These are phyloP conservation scores for Kodamaea jinghongensis DNA, from an alignment of 805 yeast genomes.

Conservation along the genomic window DNA sequence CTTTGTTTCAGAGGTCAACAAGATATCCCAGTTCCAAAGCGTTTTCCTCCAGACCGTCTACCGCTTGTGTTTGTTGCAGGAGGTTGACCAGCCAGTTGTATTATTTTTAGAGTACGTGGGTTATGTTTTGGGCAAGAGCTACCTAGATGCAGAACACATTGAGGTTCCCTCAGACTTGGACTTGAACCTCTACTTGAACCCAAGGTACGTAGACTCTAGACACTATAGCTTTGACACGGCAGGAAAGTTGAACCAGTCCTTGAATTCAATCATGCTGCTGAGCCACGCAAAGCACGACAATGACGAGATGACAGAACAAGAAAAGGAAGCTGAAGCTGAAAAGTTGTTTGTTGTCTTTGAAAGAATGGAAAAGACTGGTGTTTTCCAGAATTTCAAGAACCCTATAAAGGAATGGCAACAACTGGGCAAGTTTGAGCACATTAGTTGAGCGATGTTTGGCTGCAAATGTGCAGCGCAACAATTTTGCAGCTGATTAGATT, in stretches of 20 bases:
- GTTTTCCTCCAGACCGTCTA: slow-evolving; percentile 10
- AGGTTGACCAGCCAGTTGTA: slow-evolving; percentile 4
- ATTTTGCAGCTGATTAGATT: no score
- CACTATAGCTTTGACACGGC: slow-evolving; percentile 3
- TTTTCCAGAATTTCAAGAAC: slow-evolving; percentile 35
- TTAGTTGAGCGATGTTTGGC: no score
- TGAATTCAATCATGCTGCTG: slow-evolving; percentile 3
- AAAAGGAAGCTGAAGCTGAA: slow-evolving; percentile 45
- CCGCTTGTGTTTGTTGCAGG: slow-evolving; percentile 14
- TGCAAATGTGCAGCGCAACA: no score
- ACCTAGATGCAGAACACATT: slow-evolving; percentile 14
- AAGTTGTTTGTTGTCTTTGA: slow-evolving; percentile 40
- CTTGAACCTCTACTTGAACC: slow-evolving; percentile 12
- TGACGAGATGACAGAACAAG: slow-evolving; percentile 35
- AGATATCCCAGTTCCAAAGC: slow-evolving; percentile 6
- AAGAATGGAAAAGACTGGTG: slow-evolving; percentile 36
- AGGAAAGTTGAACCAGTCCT: slow-evolving; percentile 1
- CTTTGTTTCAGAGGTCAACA: slow-evolving; percentile 1
- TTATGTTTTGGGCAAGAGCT: slow-evolving; percentile 14
- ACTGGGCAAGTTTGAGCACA: slow-evolving; percentile 29
- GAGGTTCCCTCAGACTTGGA: slow-evolving; percentile 16
- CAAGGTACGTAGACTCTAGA: slow-evolving; percentile 13
- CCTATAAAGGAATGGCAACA: slow-evolving; percentile 40
- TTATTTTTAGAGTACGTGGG: slow-evolving; percentile 24
- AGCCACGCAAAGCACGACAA: not conserved